Evolutionary conservation across 2,329 filamentous ascomycete genomes (phyloP), one percentile per base, ranked within the genome.

Genomic region (Ceratocystis destructans): DNA sequence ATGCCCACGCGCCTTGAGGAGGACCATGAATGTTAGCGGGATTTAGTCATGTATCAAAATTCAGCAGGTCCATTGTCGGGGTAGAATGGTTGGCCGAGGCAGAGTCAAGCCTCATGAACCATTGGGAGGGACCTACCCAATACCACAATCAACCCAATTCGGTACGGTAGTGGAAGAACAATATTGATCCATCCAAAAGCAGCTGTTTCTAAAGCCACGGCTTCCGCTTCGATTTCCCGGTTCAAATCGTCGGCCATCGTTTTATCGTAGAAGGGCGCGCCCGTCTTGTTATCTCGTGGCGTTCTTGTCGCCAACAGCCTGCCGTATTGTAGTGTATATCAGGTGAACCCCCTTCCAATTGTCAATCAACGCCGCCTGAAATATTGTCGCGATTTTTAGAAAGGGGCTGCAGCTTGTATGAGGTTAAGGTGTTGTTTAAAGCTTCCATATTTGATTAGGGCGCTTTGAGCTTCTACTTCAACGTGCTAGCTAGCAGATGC

Each of bases 91-190:
- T 22, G 33, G 63, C n/a, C n/a, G 28, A 53, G 48, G 8, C 48
- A 8, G 7, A 7, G 4, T 22, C 48, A 53, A 53, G 48, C 48
- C 20, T 53, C 20, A 10, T 53, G 48, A 53, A 53, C 12, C 48
- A 28, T 65, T 10, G 45, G 17, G 25, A 41, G 15, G n/a, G 55
- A 72, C 81, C 70, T 80, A 95, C 91, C 93, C 70, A 95, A 79
- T 64, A 96, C 87, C 69, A 94, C 79, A 71, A 96, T 87, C 71
- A 95, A 83, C 68, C 90, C 90, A 68, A 96, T 85, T 70, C 93
- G 87, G 75, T 93, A 96, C 55, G 94, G 93, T 69, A 97, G 80
- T 64, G 93, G 94, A 70, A 97, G 46, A 10, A 68, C 53, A 31
- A 66, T 66, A 48, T 68, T 68, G n/a, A 68, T 68, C 37, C 63